These are phyloP conservation scores for Elsinoe perseae DNA, from an alignment of 2,329 filamentous ascomycete genomes.

Conservation along the genomic window DNA sequence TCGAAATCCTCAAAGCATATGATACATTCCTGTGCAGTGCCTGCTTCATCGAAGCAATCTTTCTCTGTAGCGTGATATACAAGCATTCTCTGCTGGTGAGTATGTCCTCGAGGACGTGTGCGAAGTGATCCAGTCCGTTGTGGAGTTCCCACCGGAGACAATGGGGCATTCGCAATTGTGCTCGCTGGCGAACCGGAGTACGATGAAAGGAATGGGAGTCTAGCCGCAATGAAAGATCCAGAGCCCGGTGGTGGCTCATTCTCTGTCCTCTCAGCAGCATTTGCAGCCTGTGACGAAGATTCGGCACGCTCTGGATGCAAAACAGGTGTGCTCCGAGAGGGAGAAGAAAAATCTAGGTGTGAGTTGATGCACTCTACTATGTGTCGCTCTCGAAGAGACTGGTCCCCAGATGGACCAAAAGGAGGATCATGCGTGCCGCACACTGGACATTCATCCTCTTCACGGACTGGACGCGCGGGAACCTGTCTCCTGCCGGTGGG, in stretches of 20 bases:
- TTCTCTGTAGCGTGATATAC: slow-evolving; percentile 55
- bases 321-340: slow-evolving; percentile 14
- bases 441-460: slow-evolving; percentile 73
- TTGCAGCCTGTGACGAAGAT: not conserved
- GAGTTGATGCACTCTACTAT: slow-evolving; percentile 26
- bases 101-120: slow-evolving; percentile 20
- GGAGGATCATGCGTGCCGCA: slow-evolving; percentile 63
- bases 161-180: not conserved
- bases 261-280: not conserved
- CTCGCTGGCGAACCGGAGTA: slow-evolving; percentile 17
- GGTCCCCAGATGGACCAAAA: slow-evolving; percentile 15
- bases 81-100: slow-evolving; percentile 37
- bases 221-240: slow-evolving; percentile 13
- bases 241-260: not conserved
- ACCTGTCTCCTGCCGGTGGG: slow-evolving; percentile 10
- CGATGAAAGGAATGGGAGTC: slow-evolving; percentile 2
- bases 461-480: slow-evolving; percentile 34
- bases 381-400: slow-evolving; percentile 16
- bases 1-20: slow-evolving; percentile 61
- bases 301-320: not conserved
- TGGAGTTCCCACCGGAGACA: slow-evolving; percentile 13
- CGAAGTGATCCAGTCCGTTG: slow-evolving; percentile 16
- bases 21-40: slow-evolving; percentile 48
- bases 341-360: slow-evolving; percentile 11
- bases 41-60: slow-evolving; percentile 51